phyloP scores from a whole-genome alignment of 1,284 basidiomycete species.

The Cryptococcus sp. region DNA sequence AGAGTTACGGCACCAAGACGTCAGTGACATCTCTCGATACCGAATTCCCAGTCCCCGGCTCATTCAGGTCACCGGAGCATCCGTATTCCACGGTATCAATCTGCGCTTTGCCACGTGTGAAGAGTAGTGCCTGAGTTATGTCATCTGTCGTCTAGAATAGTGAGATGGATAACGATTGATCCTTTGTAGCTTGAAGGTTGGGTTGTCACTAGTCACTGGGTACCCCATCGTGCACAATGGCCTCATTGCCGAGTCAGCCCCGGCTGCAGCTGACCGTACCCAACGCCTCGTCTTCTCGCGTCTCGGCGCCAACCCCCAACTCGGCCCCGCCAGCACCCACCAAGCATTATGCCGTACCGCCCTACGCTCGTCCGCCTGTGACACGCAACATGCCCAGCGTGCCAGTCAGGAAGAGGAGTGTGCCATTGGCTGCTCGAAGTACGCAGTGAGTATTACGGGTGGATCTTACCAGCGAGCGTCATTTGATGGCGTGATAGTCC shows the following conservation, averaged over 20 bases:
- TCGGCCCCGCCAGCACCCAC: constrained; percentile 7
- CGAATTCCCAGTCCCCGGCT: too few relatives aligned
- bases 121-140: too few relatives aligned
- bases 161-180: too few relatives aligned
- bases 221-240: neutral
- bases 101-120: too few relatives aligned
- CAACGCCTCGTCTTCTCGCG: constrained; percentile 1
- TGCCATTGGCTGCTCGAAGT: constrained; percentile 12
- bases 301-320: constrained; percentile 9
- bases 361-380: neutral
- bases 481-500: constrained; percentile 25
- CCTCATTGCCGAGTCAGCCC: neutral
- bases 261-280: constrained; percentile 10
- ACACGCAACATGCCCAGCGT: neutral
- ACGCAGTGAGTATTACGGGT: constrained; percentile 14
- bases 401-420: constrained; percentile 15
- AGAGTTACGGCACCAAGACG: too few relatives aligned
- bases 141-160: too few relatives aligned
- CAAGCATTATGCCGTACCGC: neutral
- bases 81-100: too few relatives aligned
- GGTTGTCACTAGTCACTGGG: neutral
- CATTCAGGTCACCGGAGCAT: too few relatives aligned
- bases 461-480: neutral
- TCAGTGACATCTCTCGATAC: too few relatives aligned
- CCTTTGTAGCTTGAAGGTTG: too few relatives aligned